phyloP scores from a whole-genome alignment of 1,284 basidiomycete genomes.

The Cystobasidium sp. region DNA sequence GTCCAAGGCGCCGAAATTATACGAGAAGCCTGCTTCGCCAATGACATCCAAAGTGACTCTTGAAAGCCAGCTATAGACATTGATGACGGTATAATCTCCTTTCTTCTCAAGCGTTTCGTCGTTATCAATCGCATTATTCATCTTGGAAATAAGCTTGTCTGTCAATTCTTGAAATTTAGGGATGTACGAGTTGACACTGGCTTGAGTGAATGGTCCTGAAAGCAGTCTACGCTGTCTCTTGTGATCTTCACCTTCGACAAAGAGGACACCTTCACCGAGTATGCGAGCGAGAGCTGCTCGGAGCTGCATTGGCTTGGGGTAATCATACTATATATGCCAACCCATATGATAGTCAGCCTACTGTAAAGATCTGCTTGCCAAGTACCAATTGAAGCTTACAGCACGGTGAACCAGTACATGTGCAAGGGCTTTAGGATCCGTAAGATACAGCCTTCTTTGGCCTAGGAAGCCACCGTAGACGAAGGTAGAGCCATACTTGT shows the following conservation, averaged over 20 bases:
- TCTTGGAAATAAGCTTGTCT: slow-evolving; percentile 58
- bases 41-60: slow-evolving; percentile 44
- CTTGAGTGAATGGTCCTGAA: slow-evolving; percentile 25
- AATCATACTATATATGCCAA: slow-evolving; percentile 60
- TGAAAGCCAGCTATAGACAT: slow-evolving; percentile 47
- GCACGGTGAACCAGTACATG: slow-evolving; percentile 64
- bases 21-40: slow-evolving; percentile 39
- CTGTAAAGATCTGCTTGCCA: neutral
- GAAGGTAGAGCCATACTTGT: slow-evolving; percentile 34
- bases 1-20: slow-evolving; percentile 33
- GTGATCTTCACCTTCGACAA: slow-evolving; percentile 55
- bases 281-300: slow-evolving; percentile 62
- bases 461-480: slow-evolving; percentile 35
- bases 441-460: slow-evolving; percentile 65
- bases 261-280: slow-evolving; percentile 53
- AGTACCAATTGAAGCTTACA: neutral
- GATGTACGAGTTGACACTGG: slow-evolving; percentile 49
- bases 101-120: slow-evolving; percentile 28
- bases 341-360: no score
- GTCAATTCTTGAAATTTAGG: slow-evolving; percentile 71
- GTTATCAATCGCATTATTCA: neutral
- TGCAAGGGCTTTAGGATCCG: slow-evolving; percentile 66
- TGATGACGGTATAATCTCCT: slow-evolving; percentile 45
- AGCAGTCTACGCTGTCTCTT: slow-evolving; percentile 14
- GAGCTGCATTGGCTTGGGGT: slow-evolving; percentile 70